Evolutionary conservation across 306 rosid species (phyloP), one percentile per base, ranked within the genome.

Genomic region (Trichosanthes truncata): DNA sequence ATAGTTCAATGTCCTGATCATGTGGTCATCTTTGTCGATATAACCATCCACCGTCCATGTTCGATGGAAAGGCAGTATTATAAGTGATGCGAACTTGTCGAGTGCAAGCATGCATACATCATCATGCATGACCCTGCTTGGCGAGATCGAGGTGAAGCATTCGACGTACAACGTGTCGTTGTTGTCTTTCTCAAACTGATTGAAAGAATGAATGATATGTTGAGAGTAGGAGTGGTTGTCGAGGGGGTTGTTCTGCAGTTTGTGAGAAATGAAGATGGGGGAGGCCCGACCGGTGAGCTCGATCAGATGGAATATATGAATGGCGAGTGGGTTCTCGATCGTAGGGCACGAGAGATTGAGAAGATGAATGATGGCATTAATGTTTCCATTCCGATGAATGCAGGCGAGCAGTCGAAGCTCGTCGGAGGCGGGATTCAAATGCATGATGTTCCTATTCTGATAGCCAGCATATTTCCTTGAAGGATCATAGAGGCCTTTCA

Each of bases 51-150:
- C 15, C 0, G 93, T 74, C 92, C 91, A 91, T 60, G 84, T 87
- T 2, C 83, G 76, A 20, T 91, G 97, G 40, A 90, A 91, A 0
- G 98, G 98, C 7, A 91, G 86, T 1, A 93, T 29, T 1, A 91
- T 88, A 4, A 93, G 84, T 0, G 93, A 84, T 7, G 87, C 46
- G n/a, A 77, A 46, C 82, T 89, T 91, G 85, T 89, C 91, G 0
- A 93, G 81, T 0, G 97, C 96, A 18, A 93, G 15, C 0, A 80
- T 85, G 82, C 96, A 90, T 0, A 91, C 86, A 35, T 93, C 98
- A 26, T 93, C 92, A 0, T 89, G 83, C 98, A 90, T 91, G 79
- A 88, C 18, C 23, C 83, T 90, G 0, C 40, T 4, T 0, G 93
- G 97, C 1, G 97, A 89, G 4, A 93, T 78, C 0, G 98, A 90